Conservation (phyloP, 1,139 yeast genomes). For the Zhuliangozyma blackwelliae region DNA sequence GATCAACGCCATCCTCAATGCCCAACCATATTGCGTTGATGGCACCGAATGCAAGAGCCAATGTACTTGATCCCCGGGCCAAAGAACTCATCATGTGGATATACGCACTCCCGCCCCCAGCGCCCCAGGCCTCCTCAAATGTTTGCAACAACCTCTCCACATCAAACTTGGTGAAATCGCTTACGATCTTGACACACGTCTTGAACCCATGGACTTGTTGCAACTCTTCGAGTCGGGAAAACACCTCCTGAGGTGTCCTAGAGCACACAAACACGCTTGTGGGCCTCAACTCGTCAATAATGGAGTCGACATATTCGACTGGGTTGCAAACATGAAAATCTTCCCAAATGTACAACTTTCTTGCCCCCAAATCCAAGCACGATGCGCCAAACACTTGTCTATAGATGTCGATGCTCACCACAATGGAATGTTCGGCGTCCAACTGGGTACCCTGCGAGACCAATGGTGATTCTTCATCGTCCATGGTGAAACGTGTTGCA, state of each 20-base stretch:
- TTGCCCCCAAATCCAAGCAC: conserved; percentile 5
- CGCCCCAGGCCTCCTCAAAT: conserved; percentile 1
- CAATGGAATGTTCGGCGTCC: conserved; percentile 1
- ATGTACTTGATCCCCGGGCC: neutral
- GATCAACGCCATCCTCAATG: conserved; percentile 4
- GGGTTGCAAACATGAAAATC: conserved; percentile 8
- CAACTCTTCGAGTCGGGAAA: conserved; percentile 3
- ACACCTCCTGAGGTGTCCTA: conserved; percentile 4
- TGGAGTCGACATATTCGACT: conserved; percentile 6
- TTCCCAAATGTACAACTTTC: conserved; percentile 6
- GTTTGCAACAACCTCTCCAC: conserved; percentile 2
- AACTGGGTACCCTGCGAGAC: too few relatives aligned
- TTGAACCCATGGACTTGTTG: conserved; percentile 1
- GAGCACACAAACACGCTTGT: conserved; percentile 7
- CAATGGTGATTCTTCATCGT: neutral
- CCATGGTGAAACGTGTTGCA: conserved; percentile 1
- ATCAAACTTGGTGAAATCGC: conserved; percentile 9
- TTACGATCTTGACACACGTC: conserved; percentile 6
- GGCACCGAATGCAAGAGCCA: conserved; percentile 5
- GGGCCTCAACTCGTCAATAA: conserved; percentile 10
- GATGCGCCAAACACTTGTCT: conserved; percentile 7
- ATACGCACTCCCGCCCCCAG: too few relatives aligned
- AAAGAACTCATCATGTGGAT: too few relatives aligned
- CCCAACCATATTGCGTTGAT: conserved; percentile 8
- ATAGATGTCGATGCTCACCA: conserved; percentile 7